These are phyloP conservation scores for Eucalyptus dawsonii DNA, from an alignment of 345 rosid species.

Conservation along the genomic window DNA sequence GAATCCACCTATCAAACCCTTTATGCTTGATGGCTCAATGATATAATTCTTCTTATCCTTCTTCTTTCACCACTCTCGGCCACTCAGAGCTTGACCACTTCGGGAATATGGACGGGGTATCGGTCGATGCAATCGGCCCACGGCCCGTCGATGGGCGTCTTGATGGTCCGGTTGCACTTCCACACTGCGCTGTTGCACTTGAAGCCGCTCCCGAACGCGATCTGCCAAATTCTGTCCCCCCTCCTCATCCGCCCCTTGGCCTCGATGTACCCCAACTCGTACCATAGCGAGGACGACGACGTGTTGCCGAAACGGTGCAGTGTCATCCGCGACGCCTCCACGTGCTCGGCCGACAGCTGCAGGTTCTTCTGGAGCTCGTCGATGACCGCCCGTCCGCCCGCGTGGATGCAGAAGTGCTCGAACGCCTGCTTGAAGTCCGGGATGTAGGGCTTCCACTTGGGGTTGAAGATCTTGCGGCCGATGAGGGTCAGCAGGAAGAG, in stretches of 20 bases:
- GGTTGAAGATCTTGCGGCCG: conserved; percentile 53
- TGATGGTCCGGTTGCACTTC: conserved; percentile 70
- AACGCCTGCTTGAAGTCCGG: conserved; percentile 85
- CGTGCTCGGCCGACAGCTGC: conserved; percentile 53
- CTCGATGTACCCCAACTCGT: conserved; percentile 60
- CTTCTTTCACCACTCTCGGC: neutral
- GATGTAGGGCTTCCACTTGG: conserved; percentile 62
- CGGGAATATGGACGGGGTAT: conserved; percentile 73
- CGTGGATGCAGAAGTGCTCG: conserved; percentile 92
- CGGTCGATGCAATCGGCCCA: conserved; percentile 67
- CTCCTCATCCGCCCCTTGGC: conserved; percentile 65
- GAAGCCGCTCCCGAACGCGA: conserved; percentile 86
- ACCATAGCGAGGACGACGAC: conserved; percentile 86
- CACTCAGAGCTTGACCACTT: conserved; percentile 49
- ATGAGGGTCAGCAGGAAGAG: conserved; percentile 43
- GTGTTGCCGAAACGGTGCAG: conserved; percentile 82
- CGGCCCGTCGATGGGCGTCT: conserved; percentile 39
- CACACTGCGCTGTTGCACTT: conserved; percentile 90
- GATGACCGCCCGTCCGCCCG: conserved; percentile 84
- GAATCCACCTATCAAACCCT: neutral
- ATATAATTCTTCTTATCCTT: neutral
- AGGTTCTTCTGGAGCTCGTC: conserved; percentile 74
- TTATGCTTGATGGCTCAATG: neutral
- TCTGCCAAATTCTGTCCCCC: conserved; percentile 77
- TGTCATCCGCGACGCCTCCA: conserved; percentile 84